A percentile compares a stretch with the other conserved stretches of the same genome.
Conservation (phyloP, 495 filamentous ascomycete genomes). For the Talaromyces liani region DNA sequence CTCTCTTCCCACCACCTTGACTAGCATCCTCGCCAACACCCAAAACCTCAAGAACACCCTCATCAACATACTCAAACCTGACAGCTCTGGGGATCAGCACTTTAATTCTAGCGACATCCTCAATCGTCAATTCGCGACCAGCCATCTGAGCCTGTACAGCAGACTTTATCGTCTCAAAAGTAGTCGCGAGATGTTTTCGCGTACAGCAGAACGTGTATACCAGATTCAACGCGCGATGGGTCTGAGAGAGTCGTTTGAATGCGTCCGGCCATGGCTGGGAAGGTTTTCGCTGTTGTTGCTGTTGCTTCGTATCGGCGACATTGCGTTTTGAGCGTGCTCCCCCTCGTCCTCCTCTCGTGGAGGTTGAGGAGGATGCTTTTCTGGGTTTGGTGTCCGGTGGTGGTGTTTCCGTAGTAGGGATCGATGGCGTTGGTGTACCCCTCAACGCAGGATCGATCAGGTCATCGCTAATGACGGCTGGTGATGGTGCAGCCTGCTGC, state of each 20-base stretch:
- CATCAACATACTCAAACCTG: slow-evolving; percentile 81
- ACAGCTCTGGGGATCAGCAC: slow-evolving; percentile 68
- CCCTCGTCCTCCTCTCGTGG: neutral
- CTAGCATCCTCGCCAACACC: slow-evolving; percentile 56
- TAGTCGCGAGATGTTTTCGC: slow-evolving; percentile 83
- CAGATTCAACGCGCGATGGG: slow-evolving; percentile 78
- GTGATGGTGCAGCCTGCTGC: neutral
- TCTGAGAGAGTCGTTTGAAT: slow-evolving; percentile 66
- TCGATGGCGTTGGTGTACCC: no score
- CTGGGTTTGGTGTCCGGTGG: neutral
- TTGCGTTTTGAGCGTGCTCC: neutral
- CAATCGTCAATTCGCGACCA: slow-evolving; percentile 51
- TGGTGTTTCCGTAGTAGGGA: neutral
- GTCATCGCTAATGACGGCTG: neutral
- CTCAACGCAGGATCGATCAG: neutral
- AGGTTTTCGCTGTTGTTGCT: slow-evolving; percentile 17
- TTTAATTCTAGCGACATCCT: slow-evolving; percentile 78
- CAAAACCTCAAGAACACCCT: slow-evolving; percentile 70
- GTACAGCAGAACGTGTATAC: slow-evolving; percentile 94
- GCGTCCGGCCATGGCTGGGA: slow-evolving; percentile 61
- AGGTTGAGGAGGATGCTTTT: neutral
- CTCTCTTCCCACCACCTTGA: slow-evolving; percentile 26
- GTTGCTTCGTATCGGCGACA: neutral
- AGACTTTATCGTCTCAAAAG: slow-evolving; percentile 77
- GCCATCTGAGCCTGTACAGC: slow-evolving; percentile 81